Evolutionary conservation across 148 eudicot genomes (phyloP), one percentile per base, ranked within the genome.

Genomic region (Euryodendron excelsum): DNA sequence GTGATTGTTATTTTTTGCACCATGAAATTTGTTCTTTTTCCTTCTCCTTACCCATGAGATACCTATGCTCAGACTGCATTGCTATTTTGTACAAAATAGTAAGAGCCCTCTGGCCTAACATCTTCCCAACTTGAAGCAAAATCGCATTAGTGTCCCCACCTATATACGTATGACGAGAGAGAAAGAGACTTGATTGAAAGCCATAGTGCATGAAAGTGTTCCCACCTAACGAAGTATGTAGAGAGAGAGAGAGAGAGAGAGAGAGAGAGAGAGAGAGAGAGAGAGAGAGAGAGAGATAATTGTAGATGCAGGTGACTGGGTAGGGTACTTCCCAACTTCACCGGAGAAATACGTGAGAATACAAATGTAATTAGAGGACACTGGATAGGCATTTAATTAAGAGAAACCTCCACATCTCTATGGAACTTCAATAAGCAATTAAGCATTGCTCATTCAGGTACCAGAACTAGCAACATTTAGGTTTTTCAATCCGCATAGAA

Each of bases 381-480:
- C n/a, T n/a, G n/a, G n/a, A n/a, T 37, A 60, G 1, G 66, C 37
- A 75, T 60, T 28, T 62, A 20, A 74, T n/a, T n/a, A 30, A 60
- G 17, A 1, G 8, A 25, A 25, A 44, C 9, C 73, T 23, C 34
- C 73, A 69, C 55, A 23, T 15, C 23, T 28, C 28, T 28, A 45
- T 44, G 34, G 56, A 69, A 44, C 30, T 8, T 37, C 1, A 39
- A 1, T 4, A 9, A 55, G 1, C 15, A 12, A 10, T 11, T 1
- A 17, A n/a, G 33, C 34, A 44, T 0, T 69, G 28, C 13, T 67
- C 48, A 21, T 21, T 37, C 2, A 28, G 27, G 66, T 56, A 74
- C 75, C 67, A 28, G 7, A 70, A 61, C 61, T 70, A 60, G 70
- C 65, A 63, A 79, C 45, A 52, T 73, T 10, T 62, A 45, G 76